Evolutionary conservation across 1,284 basidiomycete species (phyloP).

Genomic region (Anthracocystis panici-leucophaei): DNA sequence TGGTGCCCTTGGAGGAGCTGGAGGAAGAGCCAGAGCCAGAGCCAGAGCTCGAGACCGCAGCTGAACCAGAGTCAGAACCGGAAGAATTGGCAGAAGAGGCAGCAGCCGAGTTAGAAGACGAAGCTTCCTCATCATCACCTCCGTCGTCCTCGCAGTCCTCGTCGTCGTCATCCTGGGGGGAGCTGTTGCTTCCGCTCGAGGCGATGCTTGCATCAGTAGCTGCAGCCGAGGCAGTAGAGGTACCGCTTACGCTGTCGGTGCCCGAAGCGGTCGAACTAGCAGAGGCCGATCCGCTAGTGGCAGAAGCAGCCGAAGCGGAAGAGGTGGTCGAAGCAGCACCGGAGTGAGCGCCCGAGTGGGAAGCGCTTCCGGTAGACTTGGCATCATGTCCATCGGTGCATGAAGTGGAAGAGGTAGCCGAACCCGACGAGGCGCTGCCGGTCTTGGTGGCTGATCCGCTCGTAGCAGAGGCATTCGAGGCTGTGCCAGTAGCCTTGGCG

Average conservation of each 20-base stretch:
- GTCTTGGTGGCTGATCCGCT: not conserved
- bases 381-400: conserved; percentile 13
- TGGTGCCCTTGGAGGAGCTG: not conserved
- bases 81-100: conserved; percentile 4
- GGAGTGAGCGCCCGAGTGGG: conserved; percentile 3
- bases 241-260: conserved; percentile 7
- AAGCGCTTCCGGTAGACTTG: not conserved
- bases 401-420: conserved; percentile 10
- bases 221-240: conserved; percentile 15
- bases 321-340: conserved; percentile 8
- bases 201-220: conserved; percentile 16
- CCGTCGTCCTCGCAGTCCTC: conserved; percentile 29
- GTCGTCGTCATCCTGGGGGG: conserved; percentile 7
- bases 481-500: conserved; percentile 8
- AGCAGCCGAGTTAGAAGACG: conserved; percentile 9
- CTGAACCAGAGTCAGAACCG: conserved; percentile 14
- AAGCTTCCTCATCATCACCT: conserved; percentile 10
- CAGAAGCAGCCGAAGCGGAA: conserved; percentile 2
- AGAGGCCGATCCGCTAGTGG: conserved; percentile 4
- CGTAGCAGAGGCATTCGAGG: conserved; percentile 8
- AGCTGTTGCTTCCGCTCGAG: conserved; percentile 8
- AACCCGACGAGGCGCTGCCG: conserved; percentile 1
- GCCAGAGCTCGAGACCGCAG: conserved; percentile 18
- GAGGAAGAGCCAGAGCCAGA: conserved; percentile 13
- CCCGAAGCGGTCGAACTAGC: conserved; percentile 10